phyloP scores from a whole-genome alignment of 257 asterid genomes.

The Verbascum thapsus region DNA sequence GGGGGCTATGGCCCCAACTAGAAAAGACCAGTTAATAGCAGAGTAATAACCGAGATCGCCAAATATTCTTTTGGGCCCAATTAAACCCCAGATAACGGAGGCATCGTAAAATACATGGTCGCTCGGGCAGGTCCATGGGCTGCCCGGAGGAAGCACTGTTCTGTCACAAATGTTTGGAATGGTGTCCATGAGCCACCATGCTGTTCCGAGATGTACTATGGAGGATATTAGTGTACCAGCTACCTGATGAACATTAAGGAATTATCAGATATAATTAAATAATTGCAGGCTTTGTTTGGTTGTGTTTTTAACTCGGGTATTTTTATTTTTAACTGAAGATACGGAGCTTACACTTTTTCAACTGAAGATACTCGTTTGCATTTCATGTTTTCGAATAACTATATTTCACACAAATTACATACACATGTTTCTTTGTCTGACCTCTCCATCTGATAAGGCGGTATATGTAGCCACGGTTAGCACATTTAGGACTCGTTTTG shows the following conservation, averaged over 20 bases:
- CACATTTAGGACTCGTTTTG: too few species aligned
- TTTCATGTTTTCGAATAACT: too few species aligned
- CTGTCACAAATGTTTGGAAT: slow-evolving; percentile 82
- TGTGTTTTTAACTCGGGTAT: too few species aligned
- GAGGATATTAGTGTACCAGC: slow-evolving; percentile 80
- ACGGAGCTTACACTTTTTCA: too few species aligned
- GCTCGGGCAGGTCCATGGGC: slow-evolving; percentile 92
- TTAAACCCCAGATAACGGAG: slow-evolving; percentile 85
- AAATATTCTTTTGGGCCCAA: slow-evolving; percentile 75
- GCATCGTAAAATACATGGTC: slow-evolving; percentile 90
- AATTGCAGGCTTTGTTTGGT: too few species aligned
- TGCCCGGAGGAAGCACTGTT: slow-evolving; percentile 57
- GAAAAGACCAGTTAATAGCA: slow-evolving; percentile 72
- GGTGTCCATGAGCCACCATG: slow-evolving; percentile 94
- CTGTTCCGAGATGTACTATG: slow-evolving; percentile 74
- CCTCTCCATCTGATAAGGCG: too few species aligned
- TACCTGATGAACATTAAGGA: slow-evolving; percentile 45
- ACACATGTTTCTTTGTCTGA: too few species aligned
- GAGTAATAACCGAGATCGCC: slow-evolving; percentile 80
- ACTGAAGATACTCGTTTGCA: too few species aligned
- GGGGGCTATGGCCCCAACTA: slow-evolving; percentile 73
- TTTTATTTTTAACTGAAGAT: too few species aligned
- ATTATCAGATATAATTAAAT: not conserved
- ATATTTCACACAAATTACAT: too few species aligned
- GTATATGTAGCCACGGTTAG: too few species aligned